Base-by-base conservation (phyloP, 305 asterid genomes). In the Rubia occidens region DNA sequence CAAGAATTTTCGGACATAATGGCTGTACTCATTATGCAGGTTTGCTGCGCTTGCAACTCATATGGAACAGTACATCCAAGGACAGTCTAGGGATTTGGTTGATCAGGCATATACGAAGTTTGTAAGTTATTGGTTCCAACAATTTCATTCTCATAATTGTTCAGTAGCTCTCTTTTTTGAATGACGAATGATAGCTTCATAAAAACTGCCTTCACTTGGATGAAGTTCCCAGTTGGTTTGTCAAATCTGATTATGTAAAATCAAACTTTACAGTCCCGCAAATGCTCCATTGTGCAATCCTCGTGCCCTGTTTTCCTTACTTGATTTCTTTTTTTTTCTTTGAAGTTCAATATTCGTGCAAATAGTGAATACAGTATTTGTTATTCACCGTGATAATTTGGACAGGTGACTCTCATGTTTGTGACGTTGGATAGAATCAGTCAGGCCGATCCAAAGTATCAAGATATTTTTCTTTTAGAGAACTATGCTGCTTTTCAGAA, bases 51-150 rank as follows among this genome's bases (percentile, higher is more conserved):
- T 95, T 80, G 99, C 99, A 61, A 87, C 98, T 76, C 97, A 96
- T 69, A 95, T 95, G 99, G 99, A 95, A 85, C 99, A 95, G 85
- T 95, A 95, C 79, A 95, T 91, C 78, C 98, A 95, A 77, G 99
- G 97, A 69, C 99, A 95, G 63, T 95, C 99, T 3, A 88, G 99
- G 86, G 95, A 95, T 83, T 88, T 91, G 85, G 98, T 95, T 66
- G 99, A 95, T 82, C 88, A 89, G 84, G 99, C 99, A 56, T 95
- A 95, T 75, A 76, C 83, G 32, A 95, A 95, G 77, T 87, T 91
- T 81, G 99, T 95, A 77, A 82, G 98, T 85, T 71, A 77, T 74
- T 54, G 26, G 47, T 72, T 47, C 40, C 49, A 44, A 44, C 49
- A 49, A 56, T 75, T 21, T 42, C 68, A 59, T 64, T 75, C 54